Base-by-base conservation (phyloP, 768 basidiomycete species). In the Collybia mongolica region DNA sequence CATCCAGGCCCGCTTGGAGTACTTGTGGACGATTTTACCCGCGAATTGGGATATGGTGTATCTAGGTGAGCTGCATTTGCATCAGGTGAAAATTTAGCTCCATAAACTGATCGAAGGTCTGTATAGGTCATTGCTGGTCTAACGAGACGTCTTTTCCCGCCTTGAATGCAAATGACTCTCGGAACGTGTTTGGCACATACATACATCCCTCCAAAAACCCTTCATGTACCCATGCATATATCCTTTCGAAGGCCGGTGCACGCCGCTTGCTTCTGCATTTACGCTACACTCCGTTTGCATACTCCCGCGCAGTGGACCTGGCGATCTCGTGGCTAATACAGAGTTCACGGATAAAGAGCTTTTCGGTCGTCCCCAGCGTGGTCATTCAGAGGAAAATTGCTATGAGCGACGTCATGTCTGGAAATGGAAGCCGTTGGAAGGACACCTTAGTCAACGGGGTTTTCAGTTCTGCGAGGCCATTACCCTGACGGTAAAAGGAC, bases 81-180 rank as follows among this genome's bases (percentile, higher is more conserved):
- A 38, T 28, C 22, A n/a, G n/a, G n/a, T 26, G 7, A 7, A 26
- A 26, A 42, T 17, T 37, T 11, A 20, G 19, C 36, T 44, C 24
- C 7, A 7, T 3, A 26, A 6, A 35, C 40, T 29, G 37, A 47
- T 26, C 24, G 7, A 7, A 7, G 24, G 24, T 26, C 35, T 44
- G 24, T 53, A 15, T 54, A 90, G 88, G 89, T 6, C 85, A 90
- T 56, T 90, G 88, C 59, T 90, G 88, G 88, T 88, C 86, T 18
- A 71, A 88, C 52, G 88, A 91, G 65, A 66, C 78, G 1, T 63
- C 60, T 49, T 65, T 77, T 32, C 70, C 77, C 2, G 64, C 80
- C 5, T 46, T 75, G 20, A 48, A 59, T 22, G 47, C 38, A 17
- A 52, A 55, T 50, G 8, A 47, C 46, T 50, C 54, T 28, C 44